Base-by-base conservation (phyloP, 2,329 filamentous ascomycete genomes). In the Pseudogymnoascus pannorum region DNA sequence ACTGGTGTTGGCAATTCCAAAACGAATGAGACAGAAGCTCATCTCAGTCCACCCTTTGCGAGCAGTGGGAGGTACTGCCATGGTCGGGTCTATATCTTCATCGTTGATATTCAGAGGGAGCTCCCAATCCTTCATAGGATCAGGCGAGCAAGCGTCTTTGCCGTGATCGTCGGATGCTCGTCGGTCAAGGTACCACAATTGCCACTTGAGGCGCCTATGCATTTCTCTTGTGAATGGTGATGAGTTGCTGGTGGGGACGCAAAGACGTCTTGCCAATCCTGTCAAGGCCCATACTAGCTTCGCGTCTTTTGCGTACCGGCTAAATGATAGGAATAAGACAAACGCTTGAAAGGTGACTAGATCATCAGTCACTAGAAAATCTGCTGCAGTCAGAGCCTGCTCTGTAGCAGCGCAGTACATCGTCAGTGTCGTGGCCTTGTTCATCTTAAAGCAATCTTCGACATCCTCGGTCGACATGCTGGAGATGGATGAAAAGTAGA, bases 241-340 rank as follows among this genome's bases (percentile, higher is more conserved):
- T 78, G 79, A 75, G 59, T 74, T 72, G 1, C 69, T 66, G 5
- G 68, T 68, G 4, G 72, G 72, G 36, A 72, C 70, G 3, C 75
- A 74, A 64, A 81, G 78, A 4, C 74, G 74, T 60, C 79, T 79
- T n/a, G 81, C 79, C 1, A 87, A 76, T 0, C 85, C 86, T 0
- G 83, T 85, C 65, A 89, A 75, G 38, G 84, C 83, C 84, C 86
- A 88, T 4, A 83, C 78, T 3, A 84, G 83, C 3, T 78, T 69
- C 58, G 81, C 71, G 66, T 79, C 78, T 40, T 83, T 80, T 40
- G 80, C 76, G 9, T 77, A 76, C 14, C 80, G 78, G 7, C 82
- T 77, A 65, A 83, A 72, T 1, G 75, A 71, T 5, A 88, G 75
- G 63, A 84, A 87, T 0, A 88, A 73, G 1, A 81, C 73, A 59